Conservation (phyloP, 108 stramenopile genomes). For the Parietichytrium sp. region DNA sequence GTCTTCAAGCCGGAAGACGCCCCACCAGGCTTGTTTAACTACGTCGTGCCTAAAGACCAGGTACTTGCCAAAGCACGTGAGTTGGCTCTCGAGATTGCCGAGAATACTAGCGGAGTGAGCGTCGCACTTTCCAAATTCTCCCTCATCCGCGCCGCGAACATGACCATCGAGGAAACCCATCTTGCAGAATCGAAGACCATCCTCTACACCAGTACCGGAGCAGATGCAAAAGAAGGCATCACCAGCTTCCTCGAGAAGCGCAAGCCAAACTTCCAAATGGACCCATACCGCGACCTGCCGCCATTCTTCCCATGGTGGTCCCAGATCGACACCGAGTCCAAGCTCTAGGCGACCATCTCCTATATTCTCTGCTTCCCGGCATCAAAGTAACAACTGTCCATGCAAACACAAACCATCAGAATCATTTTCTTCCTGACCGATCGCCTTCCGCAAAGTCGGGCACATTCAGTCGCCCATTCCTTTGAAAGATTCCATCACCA, state of each 20-base stretch:
- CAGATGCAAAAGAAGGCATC: background rate
- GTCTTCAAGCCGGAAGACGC: conserved; percentile 25
- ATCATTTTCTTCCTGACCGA: no score
- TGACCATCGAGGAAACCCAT: conserved; percentile 18
- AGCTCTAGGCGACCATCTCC: no score
- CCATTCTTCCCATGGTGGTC: conserved; percentile 24
- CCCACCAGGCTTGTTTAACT: conserved; percentile 25
- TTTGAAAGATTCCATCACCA: no score
- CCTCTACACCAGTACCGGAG: background rate
- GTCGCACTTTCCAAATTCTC: conserved; percentile 20
- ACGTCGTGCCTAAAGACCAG: background rate
- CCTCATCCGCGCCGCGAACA: background rate
- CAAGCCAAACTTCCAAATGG: background rate
- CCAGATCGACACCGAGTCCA: conserved; percentile 2
- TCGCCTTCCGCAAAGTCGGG: no score
- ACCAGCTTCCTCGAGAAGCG: conserved; percentile 22
- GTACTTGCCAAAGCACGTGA: background rate
- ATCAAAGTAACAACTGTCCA: no score
- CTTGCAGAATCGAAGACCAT: conserved; percentile 4
- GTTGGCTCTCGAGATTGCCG: conserved; percentile 30
- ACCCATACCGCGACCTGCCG: background rate
- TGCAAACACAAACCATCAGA: no score
- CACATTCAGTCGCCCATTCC: no score
- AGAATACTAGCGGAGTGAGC: background rate
- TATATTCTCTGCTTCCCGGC: no score